Evolutionary conservation across 2,329 filamentous ascomycete genomes (phyloP).

Genomic region (Aspergillus tubingensis): DNA sequence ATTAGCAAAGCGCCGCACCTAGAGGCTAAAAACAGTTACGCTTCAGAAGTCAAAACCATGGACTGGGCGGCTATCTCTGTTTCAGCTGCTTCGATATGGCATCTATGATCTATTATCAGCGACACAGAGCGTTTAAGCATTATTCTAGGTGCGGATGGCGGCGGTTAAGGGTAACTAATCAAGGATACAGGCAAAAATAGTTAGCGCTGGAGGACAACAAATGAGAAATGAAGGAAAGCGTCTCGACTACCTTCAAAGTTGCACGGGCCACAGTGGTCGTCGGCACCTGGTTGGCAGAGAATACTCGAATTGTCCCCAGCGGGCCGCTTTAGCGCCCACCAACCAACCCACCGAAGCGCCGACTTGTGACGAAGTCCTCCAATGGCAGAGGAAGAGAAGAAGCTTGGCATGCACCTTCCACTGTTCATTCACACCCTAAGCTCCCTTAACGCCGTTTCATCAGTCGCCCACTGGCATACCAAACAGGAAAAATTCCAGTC

Average conservation of each 20-base stretch:
- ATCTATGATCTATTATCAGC: not conserved
- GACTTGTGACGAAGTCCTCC: slow-evolving; percentile 8
- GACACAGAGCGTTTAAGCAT: not conserved
- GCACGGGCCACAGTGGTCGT: slow-evolving; percentile 6
- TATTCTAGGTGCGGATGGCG: not conserved
- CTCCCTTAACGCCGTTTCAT: slow-evolving; percentile 15
- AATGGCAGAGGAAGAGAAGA: slow-evolving; percentile 12
- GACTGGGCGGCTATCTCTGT: slow-evolving; percentile 10
- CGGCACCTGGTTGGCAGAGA: slow-evolving; percentile 11
- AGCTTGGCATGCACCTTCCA: slow-evolving; percentile 27
- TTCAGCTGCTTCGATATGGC: not conserved
- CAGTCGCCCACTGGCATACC: slow-evolving; percentile 12
- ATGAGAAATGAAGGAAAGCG: not conserved
- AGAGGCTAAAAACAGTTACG: not conserved
- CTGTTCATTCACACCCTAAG: slow-evolving; percentile 12
- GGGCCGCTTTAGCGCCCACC: slow-evolving; percentile 7
- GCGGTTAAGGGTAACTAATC: slow-evolving; percentile 24
- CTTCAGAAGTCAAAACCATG: not conserved
- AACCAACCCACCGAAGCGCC: slow-evolving; percentile 12
- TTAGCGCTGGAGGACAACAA: not conserved
- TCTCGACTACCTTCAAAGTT: not conserved
- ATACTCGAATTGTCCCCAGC: not conserved
- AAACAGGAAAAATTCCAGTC: slow-evolving; percentile 2
- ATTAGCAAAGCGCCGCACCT: slow-evolving; percentile 5
- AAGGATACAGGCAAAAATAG: slow-evolving; percentile 10